A percentile compares a stretch with the other conserved stretches of the same genome.
Evolutionary conservation across 2,329 filamentous ascomycete species (phyloP).

Genomic region (Fusarium succisae): DNA sequence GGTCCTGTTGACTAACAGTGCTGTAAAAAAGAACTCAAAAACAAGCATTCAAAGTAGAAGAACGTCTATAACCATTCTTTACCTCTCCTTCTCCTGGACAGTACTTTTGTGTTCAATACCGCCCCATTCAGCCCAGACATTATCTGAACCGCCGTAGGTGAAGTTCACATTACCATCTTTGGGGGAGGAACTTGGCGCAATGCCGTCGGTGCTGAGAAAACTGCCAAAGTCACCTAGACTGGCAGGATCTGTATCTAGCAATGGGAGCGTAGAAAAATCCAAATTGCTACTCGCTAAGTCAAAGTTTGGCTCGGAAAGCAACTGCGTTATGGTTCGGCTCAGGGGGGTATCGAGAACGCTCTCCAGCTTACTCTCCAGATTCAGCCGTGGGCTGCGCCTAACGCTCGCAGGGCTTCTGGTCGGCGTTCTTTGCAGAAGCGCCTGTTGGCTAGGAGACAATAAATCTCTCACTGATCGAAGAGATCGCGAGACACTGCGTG

Average conservation of each 20-base stretch:
- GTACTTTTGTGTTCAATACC: conserved; percentile 27
- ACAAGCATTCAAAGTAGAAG: conserved; percentile 8
- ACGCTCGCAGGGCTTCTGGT: conserved; percentile 51
- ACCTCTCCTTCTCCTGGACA: conserved; percentile 34
- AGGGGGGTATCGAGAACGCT: conserved; percentile 64
- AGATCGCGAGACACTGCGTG: conserved; percentile 67
- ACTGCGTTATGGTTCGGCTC: conserved; percentile 69
- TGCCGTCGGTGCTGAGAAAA: conserved; percentile 58
- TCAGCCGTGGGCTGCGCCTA: conserved; percentile 56
- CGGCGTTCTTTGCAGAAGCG: conserved; percentile 60
- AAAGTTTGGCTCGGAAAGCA: conserved; percentile 67
- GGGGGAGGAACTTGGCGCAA: conserved; percentile 61
- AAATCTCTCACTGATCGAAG: conserved; percentile 58
- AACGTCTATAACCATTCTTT: background rate
- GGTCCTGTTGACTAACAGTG: conserved; percentile 33
- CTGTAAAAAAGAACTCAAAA: conserved; percentile 14
- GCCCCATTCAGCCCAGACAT: conserved; percentile 46
- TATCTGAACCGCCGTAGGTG: conserved; percentile 44
- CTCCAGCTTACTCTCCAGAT: conserved; percentile 52
- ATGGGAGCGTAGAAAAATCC: conserved; percentile 53
- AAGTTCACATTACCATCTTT: conserved; percentile 41
- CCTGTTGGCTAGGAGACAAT: conserved; percentile 55
- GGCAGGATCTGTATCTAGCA: conserved; percentile 50
- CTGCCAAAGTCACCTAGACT: conserved; percentile 57
- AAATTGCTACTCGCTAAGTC: conserved; percentile 54